These are phyloP conservation scores for Caloboletus firmus DNA, from an alignment of 1,284 basidiomycete species.

Conservation along the genomic window DNA sequence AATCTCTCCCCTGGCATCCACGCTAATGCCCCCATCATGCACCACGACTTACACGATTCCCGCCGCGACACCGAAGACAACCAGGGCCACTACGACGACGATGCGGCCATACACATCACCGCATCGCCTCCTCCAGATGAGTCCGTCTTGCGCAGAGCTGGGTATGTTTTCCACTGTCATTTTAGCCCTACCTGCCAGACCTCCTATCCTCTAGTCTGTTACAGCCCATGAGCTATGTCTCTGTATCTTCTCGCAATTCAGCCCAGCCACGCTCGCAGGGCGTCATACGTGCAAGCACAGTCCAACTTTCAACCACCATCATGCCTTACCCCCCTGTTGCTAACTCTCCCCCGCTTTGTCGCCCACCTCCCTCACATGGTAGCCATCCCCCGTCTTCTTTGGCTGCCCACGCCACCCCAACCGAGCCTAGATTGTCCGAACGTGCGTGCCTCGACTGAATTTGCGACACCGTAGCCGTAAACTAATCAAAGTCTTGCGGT, in stretches of 20 bases:
- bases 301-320: constrained; percentile 55
- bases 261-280: constrained; percentile 51
- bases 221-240: constrained; percentile 38
- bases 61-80: background rate
- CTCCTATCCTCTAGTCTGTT: constrained; percentile 25
- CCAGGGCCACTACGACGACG: constrained; percentile 16
- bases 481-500: constrained; percentile 1
- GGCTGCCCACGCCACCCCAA: constrained; percentile 16
- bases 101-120: constrained; percentile 19
- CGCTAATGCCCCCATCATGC: background rate
- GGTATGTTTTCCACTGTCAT: constrained; percentile 38
- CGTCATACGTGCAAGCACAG: constrained; percentile 63
- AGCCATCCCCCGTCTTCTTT: constrained; percentile 6
- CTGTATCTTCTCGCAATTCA: constrained; percentile 30
- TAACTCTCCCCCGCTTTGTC: constrained; percentile 2
- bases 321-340: constrained; percentile 1
- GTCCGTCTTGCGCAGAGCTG: constrained; percentile 51
- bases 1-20: background rate
- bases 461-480: constrained; percentile 13
- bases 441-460: constrained; percentile 18
- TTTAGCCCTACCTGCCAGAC: background rate
- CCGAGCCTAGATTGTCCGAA: constrained; percentile 19
- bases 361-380: background rate
- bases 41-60: background rate
- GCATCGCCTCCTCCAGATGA: constrained; percentile 33